phyloP scores from a whole-genome alignment of 2,329 filamentous ascomycete genomes.

The Thelonectria blattea region DNA sequence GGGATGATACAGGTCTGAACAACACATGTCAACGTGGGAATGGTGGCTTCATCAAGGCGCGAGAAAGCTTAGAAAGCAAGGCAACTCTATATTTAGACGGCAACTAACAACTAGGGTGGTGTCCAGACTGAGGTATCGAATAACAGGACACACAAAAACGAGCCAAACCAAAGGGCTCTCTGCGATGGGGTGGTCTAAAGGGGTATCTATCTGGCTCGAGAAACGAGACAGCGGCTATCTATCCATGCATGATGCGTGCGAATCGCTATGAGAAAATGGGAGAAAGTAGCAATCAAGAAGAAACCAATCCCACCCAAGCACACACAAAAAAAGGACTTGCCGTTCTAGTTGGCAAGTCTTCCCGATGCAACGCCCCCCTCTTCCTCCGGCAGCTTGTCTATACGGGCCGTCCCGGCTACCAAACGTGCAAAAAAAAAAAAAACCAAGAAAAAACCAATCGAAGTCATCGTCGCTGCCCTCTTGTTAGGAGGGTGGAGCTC shows the following conservation, averaged over 20 bases:
- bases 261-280: conserved; percentile 11
- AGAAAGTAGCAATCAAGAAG: conserved; percentile 19
- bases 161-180: conserved; percentile 19
- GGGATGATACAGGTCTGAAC: background rate
- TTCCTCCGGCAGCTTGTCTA: conserved; percentile 19
- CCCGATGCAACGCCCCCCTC: background rate
- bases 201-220: conserved; percentile 30
- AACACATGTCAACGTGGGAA: background rate
- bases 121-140: conserved; percentile 18
- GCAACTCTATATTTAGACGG: conserved; percentile 14
- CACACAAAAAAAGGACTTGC: background rate
- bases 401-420: conserved; percentile 37
- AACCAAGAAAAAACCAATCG: too few relatives aligned
- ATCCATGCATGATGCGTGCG: conserved; percentile 25
- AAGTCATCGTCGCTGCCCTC: background rate
- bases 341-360: conserved; percentile 5
- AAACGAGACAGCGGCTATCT: conserved; percentile 20
- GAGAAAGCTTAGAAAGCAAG: background rate
- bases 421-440: background rate
- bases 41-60: background rate
- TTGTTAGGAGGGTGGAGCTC: conserved; percentile 14
- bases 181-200: conserved; percentile 29
- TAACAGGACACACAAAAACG: conserved; percentile 5
- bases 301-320: conserved; percentile 9
- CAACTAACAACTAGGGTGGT: background rate